Evolutionary conservation across 208 protist genomes (phyloP), one percentile per base, ranked within the genome.

Genomic region (Crithidia sp.): DNA sequence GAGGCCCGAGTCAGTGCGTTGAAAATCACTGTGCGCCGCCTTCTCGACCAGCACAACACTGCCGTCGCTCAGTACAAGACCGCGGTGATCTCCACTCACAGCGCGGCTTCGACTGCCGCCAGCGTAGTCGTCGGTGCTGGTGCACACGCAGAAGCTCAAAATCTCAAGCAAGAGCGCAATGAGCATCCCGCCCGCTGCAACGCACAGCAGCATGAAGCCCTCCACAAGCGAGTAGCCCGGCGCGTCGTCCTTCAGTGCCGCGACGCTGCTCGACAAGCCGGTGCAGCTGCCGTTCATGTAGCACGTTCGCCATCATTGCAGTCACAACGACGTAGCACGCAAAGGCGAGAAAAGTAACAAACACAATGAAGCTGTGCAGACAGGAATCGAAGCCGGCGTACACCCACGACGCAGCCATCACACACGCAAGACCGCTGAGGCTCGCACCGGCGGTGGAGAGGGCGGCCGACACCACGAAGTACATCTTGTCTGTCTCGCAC

Each of bases 291-390:
- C 43, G 36, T 74, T 62, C 37, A 58, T 52, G 45, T 76, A 83
- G n/a, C 9, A 55, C 7, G 58, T 65, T 65, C 28, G 50, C 36
- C 19, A 76, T 50, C 12, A 83, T 41, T 19, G 68, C 73, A 7
- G 79, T 45, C 5, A 56, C 57, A 43, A 70, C 78, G 8, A 60
- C 66, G 41, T 75, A 79, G 64, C 67, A 72, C 28, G 12, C 70
- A 39, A 70, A 76, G 49, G 74, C 16, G 49, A 83, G 41, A n/a
- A 79, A 76, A 7, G 66, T 58, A 17, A 73, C 55, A 37, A 81
- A 65, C 60, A 59, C 50, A 60, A 81, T 72, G 43, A 74, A 63
- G 64, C 19, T 56, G 65, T 74, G 72, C 44, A 81, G 17, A 50
- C 63, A 67, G 36, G 56, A 63, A 57, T 81, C 72, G 43, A 44